These are phyloP conservation scores for Diutina sp. DNA, from an alignment of 1,139 yeast genomes.

Conservation along the genomic window DNA sequence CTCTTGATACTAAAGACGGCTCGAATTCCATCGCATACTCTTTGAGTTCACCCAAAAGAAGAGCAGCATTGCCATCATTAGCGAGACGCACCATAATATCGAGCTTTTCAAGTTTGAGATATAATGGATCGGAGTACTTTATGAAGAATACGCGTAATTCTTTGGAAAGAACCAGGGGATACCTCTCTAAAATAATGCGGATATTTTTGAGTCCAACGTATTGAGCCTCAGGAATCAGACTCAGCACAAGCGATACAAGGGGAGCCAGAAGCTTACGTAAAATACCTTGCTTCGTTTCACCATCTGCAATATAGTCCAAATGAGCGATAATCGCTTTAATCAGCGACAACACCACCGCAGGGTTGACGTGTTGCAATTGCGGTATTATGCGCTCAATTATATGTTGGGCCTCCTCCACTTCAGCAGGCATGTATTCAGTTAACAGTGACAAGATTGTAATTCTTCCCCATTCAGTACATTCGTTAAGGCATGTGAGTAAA, in stretches of 20 bases:
- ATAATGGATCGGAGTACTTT: slow-evolving; percentile 89
- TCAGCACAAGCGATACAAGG: slow-evolving; percentile 73
- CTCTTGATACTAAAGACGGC: slow-evolving; percentile 71
- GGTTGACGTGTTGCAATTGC: slow-evolving; percentile 94
- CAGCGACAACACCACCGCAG: slow-evolving; percentile 84
- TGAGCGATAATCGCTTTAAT: slow-evolving; percentile 75
- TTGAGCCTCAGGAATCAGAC: slow-evolving; percentile 87
- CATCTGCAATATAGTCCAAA: slow-evolving; percentile 31
- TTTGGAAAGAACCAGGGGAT: slow-evolving; percentile 65
- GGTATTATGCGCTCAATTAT: slow-evolving; percentile 88
- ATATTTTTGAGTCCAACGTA: slow-evolving; percentile 90
- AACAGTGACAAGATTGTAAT: slow-evolving; percentile 78
- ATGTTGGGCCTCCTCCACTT: slow-evolving; percentile 60
- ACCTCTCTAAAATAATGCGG: slow-evolving; percentile 77
- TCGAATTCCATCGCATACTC: slow-evolving; percentile 95
- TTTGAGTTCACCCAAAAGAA: slow-evolving; percentile 71
- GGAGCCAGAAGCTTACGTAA: slow-evolving; percentile 83
- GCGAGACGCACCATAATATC: slow-evolving; percentile 85
- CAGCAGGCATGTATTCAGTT: slow-evolving; percentile 50
- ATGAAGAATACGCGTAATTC: slow-evolving; percentile 88
- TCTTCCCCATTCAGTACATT: slow-evolving; percentile 99
- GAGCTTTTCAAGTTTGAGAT: slow-evolving; percentile 82
- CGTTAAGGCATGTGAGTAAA: slow-evolving; percentile 75
- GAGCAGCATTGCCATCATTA: slow-evolving; percentile 51
- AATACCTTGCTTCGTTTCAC: slow-evolving; percentile 17